These are phyloP conservation scores for Pseudogymnoascus verrucosus DNA, from an alignment of 2,329 filamentous ascomycete genomes.

Conservation along the genomic window DNA sequence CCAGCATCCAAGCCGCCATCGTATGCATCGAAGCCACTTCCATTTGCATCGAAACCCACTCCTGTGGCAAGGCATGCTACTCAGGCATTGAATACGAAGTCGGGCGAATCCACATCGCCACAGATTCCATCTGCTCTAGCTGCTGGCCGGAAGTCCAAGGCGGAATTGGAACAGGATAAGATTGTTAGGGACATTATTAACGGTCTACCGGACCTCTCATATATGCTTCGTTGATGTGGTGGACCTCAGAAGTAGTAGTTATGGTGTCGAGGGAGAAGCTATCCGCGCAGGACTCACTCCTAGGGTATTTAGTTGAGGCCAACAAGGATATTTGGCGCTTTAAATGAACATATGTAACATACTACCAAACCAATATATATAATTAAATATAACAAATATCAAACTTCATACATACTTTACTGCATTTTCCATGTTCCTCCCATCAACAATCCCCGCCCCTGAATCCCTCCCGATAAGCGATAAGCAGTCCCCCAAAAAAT, in stretches of 20 bases:
- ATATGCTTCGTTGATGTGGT: slow-evolving; percentile 24
- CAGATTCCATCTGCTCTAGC: slow-evolving; percentile 9
- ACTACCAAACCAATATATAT: not conserved
- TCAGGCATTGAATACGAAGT: not conserved
- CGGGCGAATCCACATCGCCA: not conserved
- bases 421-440: not conserved
- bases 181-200: slow-evolving; percentile 26
- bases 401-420: not conserved
- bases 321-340: not conserved
- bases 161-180: slow-evolving; percentile 27
- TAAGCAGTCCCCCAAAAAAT: not conserved
- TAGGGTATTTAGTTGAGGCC: not conserved
- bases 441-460: not conserved
- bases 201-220: slow-evolving; percentile 28
- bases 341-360: not conserved
- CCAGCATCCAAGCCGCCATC: slow-evolving; percentile 10
- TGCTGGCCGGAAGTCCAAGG: slow-evolving; percentile 17
- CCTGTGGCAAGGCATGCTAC: slow-evolving; percentile 9
- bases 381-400: not conserved
- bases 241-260: not conserved
- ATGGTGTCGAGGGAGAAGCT: not conserved
- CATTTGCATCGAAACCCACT: not conserved
- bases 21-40: not conserved
- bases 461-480: not conserved
- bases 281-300: not conserved